Base-by-base conservation (phyloP, 805 yeast genomes). In the Myxozyma vanderwaltii region DNA sequence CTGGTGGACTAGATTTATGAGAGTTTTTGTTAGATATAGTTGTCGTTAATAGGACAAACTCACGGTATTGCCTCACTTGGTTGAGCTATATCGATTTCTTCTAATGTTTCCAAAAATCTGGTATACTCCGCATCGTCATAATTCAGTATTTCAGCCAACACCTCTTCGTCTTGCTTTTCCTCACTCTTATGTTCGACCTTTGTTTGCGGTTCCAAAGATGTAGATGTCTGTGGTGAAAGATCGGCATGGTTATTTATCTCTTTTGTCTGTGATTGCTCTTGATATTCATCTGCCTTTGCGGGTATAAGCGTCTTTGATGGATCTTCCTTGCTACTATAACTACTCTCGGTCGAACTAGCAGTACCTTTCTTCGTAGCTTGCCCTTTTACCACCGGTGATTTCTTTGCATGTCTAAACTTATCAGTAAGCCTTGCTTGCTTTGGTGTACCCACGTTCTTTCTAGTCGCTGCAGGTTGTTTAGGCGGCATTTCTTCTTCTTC, bases 1-100 rank as follows among this genome's bases (percentile, higher is more conserved):
- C 36, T 68, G 73, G 58, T 75, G 77, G 24, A 73, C 69, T 51
- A 75, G 74, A n/a, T 31, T n/a, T 29, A 29, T 19, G 10, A 41
- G 31, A 35, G 5, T 21, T 27, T 21, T n/a, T 35, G 12, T 31
- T 36, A 12, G 35, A 35, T 8, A 29, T 29, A 29, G 10, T 29
- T 29, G 33, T n/a, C n/a, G n/a, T n/a, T n/a, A n/a, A n/a, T n/a
- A n/a, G n/a, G n/a, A n/a, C n/a, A n/a, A n/a, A n/a, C n/a, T n/a
- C n/a, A n/a, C n/a, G n/a, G n/a, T n/a, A n/a, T n/a, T n/a, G n/a
- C n/a, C n/a, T n/a, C 43, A 59, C 63, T 59, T n/a, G 57, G 63
- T 21, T 40, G 51, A 13, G 61, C 56, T n/a, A 56, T 55, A 23
- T 55, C 47, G 15, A 21, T 54, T 26, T 31, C 36, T 21, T 38